Evolutionary conservation across 129 eudicot genomes (phyloP), one percentile per base, ranked within the genome.

Genomic region (Calendula officinalis): DNA sequence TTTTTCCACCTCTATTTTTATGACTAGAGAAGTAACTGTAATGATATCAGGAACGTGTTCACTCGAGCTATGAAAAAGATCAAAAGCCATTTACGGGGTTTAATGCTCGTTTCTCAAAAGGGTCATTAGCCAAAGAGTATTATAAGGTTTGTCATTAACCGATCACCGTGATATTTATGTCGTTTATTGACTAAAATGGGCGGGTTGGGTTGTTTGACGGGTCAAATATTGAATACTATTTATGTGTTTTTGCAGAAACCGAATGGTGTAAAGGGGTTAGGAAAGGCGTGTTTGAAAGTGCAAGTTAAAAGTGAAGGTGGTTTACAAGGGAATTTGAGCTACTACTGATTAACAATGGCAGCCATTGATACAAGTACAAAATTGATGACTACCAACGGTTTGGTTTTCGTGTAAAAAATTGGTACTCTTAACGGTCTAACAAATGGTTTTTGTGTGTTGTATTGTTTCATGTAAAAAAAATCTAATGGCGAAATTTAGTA

Each of bases 211-310:
- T 22, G 30, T 22, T 1, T 22, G 30, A 22, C 30, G 30, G 30
- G 30, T 14, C 7, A 35, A 56, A 56, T 59, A 3, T 15, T 38
- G 32, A 59, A 13, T 39, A 59, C 37, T 48, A 16, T 33, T 33
- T 56, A 42, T 56, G 66, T 56, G 56, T 55, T 68, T 50, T 56
- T 35, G 55, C 66, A 68, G 73, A 58, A 58, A 16, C 56, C 35
- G 40, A 45, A 37, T 48, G 47, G 45, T 16, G 12, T 12, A 36
- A 68, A 44, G 50, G 41, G 39, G n/a, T 37, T 66, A 7, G 35
- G 74, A 38, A 69, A 69, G 67, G 58, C 22, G 39, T 56, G 32
- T 42, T 14, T 34, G 56, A 36, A 67, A 33, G 30, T 53, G 63
- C 52, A 69, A 45, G 66, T 69, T 56, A 69, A 57, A 50, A 51